A percentile compares a stretch with the other conserved stretches of the same genome.
Evolutionary conservation across 2,329 filamentous ascomycete genomes (phyloP).

Genomic region (Xylaria digitata): DNA sequence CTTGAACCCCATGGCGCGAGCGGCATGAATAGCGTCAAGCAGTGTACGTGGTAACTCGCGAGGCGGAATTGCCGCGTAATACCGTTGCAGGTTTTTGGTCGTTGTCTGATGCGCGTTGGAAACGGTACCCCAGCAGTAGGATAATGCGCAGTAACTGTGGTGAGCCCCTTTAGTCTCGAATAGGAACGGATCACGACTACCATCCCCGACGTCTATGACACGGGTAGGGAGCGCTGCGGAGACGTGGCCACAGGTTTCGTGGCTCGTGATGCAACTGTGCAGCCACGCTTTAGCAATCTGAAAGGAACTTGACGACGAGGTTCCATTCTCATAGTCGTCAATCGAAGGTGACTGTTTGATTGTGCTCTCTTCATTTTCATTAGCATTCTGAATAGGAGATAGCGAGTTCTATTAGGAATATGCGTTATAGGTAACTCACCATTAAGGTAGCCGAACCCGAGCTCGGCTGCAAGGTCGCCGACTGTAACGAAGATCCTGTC

Average conservation of each 20-base stretch:
- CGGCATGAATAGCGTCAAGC: slow-evolving; percentile 10
- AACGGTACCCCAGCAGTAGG: slow-evolving; percentile 15
- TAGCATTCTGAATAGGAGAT: background rate
- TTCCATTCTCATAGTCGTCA: slow-evolving; percentile 15
- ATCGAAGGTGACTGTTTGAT: background rate
- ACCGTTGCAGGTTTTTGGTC: background rate
- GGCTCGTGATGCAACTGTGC: background rate
- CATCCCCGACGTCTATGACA: slow-evolving; percentile 13
- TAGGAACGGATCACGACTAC: slow-evolving; percentile 5
- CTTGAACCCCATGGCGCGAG: slow-evolving; percentile 16
- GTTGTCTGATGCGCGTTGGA: slow-evolving; percentile 4
- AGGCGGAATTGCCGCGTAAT: background rate
- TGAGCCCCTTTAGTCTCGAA: slow-evolving; percentile 14
- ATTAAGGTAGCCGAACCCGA: slow-evolving; percentile 6
- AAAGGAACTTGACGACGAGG: slow-evolving; percentile 8
- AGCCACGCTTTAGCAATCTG: slow-evolving; percentile 14
- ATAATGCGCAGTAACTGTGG: slow-evolving; percentile 10
- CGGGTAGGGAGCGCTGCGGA: background rate
- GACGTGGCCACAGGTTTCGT: background rate
- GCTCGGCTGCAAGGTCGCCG: slow-evolving; percentile 1
- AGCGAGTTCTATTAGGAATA: background rate
- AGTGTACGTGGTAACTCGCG: slow-evolving; percentile 4
- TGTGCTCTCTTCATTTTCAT: slow-evolving; percentile 1
- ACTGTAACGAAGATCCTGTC: background rate
- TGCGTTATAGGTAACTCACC: background rate